Evolutionary conservation across 108 stramenopile species (phyloP), one percentile per base, ranked within the genome.

Genomic region (Fistulifera solaris): DNA sequence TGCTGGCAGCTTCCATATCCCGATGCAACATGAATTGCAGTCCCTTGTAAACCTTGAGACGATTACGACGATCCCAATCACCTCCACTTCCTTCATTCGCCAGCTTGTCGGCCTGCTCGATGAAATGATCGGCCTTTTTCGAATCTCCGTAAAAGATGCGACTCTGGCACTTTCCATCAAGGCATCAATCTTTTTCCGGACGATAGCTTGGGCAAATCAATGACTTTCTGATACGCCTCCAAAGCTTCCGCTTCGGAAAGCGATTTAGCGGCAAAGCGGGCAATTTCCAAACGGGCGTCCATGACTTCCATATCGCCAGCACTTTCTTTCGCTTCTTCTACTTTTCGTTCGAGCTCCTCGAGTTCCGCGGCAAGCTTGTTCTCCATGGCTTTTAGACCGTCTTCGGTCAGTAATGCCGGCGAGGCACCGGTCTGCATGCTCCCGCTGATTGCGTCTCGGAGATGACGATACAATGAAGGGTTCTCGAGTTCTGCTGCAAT

Each of bases 41-140:
- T 0, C 93, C 95, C 48, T 80, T 72, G 78, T 98, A 99, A 0
- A 95, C 96, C 65, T 88, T 87, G 57, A 95, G 78, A 25, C 98
- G 94, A 76, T 99, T 99, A 52, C 95, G 93, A 38, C 97, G 81
- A 67, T 99, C 98, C 98, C 98, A 99, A 70, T 99, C 98, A 21
- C 96, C 96, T 18, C 97, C 96, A 42, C 73, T 75, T 18, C 83
- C 93, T 45, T 66, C 64, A 11, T 64, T 62, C 27, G 81, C 87
- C 31, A 93, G 51, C 66, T 81, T 82, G 56, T 77, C 51, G 7
- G 90, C 86, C 75, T 73, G 47, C 12, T 73, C 81, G 25, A 81
- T 85, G 27, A 75, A 70, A 18, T 78, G 75, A 21, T 63, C 72
- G 59, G 79, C 81, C 57, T 60, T 69, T 12, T 66, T 69, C 6